A percentile compares a stretch with the other conserved stretches of the same genome.
Conservation (phyloP, 2,329 filamentous ascomycete genomes). For the Phaeophleospora eucalypticola region DNA sequence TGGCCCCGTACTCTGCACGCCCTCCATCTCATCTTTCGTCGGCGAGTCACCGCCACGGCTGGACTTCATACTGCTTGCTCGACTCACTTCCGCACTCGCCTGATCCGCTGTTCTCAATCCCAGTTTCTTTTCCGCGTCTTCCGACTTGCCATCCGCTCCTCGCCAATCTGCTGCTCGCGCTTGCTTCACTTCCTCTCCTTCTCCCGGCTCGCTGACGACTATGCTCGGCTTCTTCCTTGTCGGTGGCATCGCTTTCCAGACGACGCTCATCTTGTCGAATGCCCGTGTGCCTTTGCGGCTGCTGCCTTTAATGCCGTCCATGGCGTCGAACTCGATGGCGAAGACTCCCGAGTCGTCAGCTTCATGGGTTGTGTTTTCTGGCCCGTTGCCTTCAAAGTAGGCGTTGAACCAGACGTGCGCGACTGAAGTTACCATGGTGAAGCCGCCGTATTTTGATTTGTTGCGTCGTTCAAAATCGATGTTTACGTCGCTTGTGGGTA, state of each 20-base stretch:
- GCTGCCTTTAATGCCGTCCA: constrained; percentile 95
- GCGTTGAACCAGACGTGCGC: constrained; percentile 97
- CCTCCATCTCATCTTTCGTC: constrained; percentile 24
- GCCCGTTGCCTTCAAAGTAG: constrained; percentile 81
- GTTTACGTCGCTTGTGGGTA: constrained; percentile 82
- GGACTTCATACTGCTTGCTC: constrained; percentile 62
- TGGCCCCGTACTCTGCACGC: constrained; percentile 20
- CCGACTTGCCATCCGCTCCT: constrained; percentile 42
- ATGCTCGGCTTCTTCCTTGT: constrained; percentile 30
- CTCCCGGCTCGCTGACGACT: constrained; percentile 61
- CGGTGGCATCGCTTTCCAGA: constrained; percentile 61
- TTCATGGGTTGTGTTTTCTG: constrained; percentile 58
- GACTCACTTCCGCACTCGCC: constrained; percentile 63
- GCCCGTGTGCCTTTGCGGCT: constrained; percentile 75
- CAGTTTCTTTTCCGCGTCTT: constrained; percentile 55
- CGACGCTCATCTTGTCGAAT: constrained; percentile 76
- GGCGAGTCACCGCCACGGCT: constrained; percentile 22
- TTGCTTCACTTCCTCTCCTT: constrained; percentile 67
- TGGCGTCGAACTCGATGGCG: constrained; percentile 67
- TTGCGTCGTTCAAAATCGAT: constrained; percentile 85
- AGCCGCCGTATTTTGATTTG: constrained; percentile 67
- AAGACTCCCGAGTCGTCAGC: constrained; percentile 68
- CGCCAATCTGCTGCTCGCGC: constrained; percentile 71
- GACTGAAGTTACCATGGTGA: constrained; percentile 87
- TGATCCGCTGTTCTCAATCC: constrained; percentile 64